Percentiles rank a stretch among this genome's conserved stretches.
These are phyloP conservation scores for Skeletonema marinoi DNA, from an alignment of 108 stramenopile species.

Conservation along the genomic window DNA sequence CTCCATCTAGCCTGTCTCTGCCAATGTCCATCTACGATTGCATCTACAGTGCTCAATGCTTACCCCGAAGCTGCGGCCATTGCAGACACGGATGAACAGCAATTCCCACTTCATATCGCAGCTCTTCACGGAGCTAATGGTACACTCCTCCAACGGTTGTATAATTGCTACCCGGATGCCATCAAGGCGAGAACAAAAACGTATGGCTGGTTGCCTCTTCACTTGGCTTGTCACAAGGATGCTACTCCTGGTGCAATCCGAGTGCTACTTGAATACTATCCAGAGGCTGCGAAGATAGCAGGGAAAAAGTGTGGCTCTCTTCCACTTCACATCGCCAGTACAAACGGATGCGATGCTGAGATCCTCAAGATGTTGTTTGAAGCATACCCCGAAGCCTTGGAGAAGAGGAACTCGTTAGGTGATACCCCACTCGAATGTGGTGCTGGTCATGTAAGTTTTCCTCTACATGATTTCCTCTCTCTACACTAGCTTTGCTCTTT, in stretches of 20 bases:
- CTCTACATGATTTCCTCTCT: neutral
- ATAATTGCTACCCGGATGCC: constrained; percentile 49
- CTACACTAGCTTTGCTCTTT: neutral
- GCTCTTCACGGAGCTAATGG: constrained; percentile 41
- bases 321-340: constrained; percentile 44
- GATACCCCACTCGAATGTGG: constrained; percentile 29
- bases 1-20: constrained; percentile 49
- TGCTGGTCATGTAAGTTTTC: constrained; percentile 29
- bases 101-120: constrained; percentile 51
- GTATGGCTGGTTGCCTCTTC: constrained; percentile 50
- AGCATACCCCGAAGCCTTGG: constrained; percentile 54
- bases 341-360: constrained; percentile 40
- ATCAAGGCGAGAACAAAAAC: constrained; percentile 37
- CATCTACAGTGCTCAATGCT: constrained; percentile 40
- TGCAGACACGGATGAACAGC: constrained; percentile 37
- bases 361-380: constrained; percentile 60
- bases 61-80: constrained; percentile 51
- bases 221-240: constrained; percentile 50
- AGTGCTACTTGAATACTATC: constrained; percentile 36
- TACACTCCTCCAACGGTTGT: constrained; percentile 35
- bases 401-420: constrained; percentile 42
- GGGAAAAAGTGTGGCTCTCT: constrained; percentile 49
- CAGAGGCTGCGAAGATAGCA: constrained; percentile 34
- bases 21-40: constrained; percentile 32
- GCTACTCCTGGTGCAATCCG: constrained; percentile 37